These are phyloP conservation scores for Canna indica DNA, from an alignment of 176 grass and related monocot species.

Conservation along the genomic window DNA sequence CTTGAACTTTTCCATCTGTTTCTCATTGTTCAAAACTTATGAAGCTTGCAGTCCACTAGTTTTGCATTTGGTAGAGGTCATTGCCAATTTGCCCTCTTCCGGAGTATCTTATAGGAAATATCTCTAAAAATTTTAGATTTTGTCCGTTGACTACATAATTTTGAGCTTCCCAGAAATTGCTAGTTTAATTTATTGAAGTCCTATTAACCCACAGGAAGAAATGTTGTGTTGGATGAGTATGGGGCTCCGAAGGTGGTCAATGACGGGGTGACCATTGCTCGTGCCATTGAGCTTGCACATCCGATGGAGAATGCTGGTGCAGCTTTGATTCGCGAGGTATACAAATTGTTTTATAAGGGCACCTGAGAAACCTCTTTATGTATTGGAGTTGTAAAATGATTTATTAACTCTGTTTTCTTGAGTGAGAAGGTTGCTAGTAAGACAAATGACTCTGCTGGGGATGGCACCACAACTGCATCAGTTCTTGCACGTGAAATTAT, in stretches of 20 bases:
- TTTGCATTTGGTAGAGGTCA: too few species aligned
- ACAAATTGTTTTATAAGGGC: not conserved
- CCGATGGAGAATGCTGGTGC: slow-evolving; percentile 10
- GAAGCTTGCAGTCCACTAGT: too few species aligned
- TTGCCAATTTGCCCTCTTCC: too few species aligned
- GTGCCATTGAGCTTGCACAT: slow-evolving; percentile 15
- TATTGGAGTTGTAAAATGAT: not conserved
- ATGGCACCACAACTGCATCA: slow-evolving; percentile 17
- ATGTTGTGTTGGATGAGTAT: slow-evolving; percentile 16
- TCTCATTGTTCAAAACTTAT: too few species aligned
- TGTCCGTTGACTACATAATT: not conserved
- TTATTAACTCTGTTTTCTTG: not conserved
- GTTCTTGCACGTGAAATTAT: slow-evolving; percentile 20
- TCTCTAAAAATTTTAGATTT: not conserved
- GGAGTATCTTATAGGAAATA: not conserved
- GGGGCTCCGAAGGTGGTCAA: slow-evolving; percentile 9
- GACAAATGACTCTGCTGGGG: slow-evolving; percentile 1
- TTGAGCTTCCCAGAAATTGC: not conserved
- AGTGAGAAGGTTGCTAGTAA: slow-evolving; percentile 4
- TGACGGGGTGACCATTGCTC: slow-evolving; percentile 4
- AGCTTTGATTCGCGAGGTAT: slow-evolving; percentile 12
- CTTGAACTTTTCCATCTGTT: too few species aligned
- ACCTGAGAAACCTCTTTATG: not conserved
- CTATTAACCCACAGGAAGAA: not conserved
- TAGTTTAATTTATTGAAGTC: not conserved